A percentile compares a stretch with the other conserved stretches of the same genome.
Conservation (phyloP, 2,329 filamentous ascomycete species). For the Diplodia scrobiculata region DNA sequence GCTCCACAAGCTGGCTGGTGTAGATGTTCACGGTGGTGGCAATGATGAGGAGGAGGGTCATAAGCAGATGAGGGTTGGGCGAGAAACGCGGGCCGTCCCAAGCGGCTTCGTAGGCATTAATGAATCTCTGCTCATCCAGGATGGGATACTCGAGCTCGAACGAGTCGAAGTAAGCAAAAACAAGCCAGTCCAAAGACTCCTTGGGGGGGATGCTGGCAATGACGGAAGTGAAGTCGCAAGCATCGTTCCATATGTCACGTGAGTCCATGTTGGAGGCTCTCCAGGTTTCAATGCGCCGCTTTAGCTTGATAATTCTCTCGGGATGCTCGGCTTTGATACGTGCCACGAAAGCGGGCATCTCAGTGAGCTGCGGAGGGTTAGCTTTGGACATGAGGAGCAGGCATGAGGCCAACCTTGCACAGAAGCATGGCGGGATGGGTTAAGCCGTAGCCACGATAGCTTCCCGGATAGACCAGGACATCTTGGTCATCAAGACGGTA, state of each 20-base stretch:
- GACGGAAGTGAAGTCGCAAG: conserved; percentile 6
- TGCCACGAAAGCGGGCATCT: conserved; percentile 17
- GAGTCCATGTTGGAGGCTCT: conserved; percentile 16
- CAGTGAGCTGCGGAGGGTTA: background rate
- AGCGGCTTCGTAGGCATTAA: conserved; percentile 10
- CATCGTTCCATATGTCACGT: conserved; percentile 9
- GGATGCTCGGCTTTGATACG: background rate
- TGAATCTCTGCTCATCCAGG: conserved; percentile 14
- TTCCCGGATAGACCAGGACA: conserved; percentile 1
- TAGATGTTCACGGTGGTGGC: conserved; percentile 12
- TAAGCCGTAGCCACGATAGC: conserved; percentile 16
- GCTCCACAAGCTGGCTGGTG: background rate
- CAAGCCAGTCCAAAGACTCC: conserved; percentile 4
- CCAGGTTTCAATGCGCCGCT: conserved; percentile 7
- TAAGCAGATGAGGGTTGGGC: conserved; percentile 2
- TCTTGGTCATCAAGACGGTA: background rate
- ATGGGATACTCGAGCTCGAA: conserved; percentile 22
- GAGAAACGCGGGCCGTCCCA: conserved; percentile 15
- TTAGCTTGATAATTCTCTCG: background rate
- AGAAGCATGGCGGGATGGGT: conserved; percentile 19
- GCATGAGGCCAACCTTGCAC: background rate
- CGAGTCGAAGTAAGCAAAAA: conserved; percentile 14
- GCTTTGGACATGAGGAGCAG: background rate
- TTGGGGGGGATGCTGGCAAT: conserved; percentile 8
- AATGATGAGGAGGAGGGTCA: conserved; percentile 8